Evolutionary conservation across 768 basidiomycete genomes (phyloP), one percentile per base, ranked within the genome.

Genomic region (Leccinum uliginosum): DNA sequence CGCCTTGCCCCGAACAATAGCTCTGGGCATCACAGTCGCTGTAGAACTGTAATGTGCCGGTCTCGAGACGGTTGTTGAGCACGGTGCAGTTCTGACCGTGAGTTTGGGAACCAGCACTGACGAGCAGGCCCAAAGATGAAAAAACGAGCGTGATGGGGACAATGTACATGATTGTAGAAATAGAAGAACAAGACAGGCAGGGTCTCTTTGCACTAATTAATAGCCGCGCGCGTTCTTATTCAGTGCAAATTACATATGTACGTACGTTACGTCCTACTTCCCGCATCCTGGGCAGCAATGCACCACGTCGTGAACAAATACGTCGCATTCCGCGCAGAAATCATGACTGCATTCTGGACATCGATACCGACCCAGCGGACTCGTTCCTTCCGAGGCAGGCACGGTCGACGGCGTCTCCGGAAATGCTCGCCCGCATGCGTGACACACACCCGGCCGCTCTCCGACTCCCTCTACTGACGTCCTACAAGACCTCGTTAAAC

Each of bases 251-350:
- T 38, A n/a, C 4, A 62, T 32, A 32, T 12, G 30, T 32, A 32
- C 30, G 8, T 32, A 26, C 7, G 55, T 47, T 47, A 59, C 50
- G 21, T 35, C 38, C 83, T 73, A 80, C 57, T 78, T 78, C 50
- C 86, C 87, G 61, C 89, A 92, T 10, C 89, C 90, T 0, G 96
- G 94, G 76, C 96, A 99, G 58, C 91, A 93, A 67, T 98, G 96
- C 19, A 98, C 78, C 21, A 93, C 93, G 59, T 96, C 92, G 64
- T 98, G 97, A 5, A 98, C 86, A 67, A 98, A 97, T 19, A 96
- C 82, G 74, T 99, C 97, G 68, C 97, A 99, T 50, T 98, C 95
- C 24, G 86, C 81, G 69, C 97, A 98, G 67, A 98, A 99, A 68
- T 97, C 88, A 50, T 89, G 75, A 3, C 71, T 65, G 74, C 97